Conservation (phyloP, 345 rosid genomes). For the Brassica juncea region DNA sequence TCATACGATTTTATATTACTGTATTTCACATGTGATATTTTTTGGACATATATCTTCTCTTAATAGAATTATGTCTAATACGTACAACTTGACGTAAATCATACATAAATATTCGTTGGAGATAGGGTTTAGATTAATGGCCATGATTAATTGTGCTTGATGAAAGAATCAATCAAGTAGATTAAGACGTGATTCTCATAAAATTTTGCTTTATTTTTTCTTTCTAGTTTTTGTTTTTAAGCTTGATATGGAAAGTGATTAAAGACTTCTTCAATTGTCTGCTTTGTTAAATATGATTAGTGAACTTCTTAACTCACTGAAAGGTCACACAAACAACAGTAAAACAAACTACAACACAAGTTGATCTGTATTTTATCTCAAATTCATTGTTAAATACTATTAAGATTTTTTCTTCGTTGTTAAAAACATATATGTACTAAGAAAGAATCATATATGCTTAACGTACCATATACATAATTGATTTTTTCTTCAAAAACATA, state of each 20-base stretch:
- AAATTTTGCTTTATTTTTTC: slow-evolving; percentile 38
- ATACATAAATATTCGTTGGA: slow-evolving; percentile 20
- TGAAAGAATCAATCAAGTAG: slow-evolving; percentile 35
- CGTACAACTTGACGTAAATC: not conserved
- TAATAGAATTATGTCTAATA: not conserved
- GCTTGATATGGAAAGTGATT: slow-evolving; percentile 36
- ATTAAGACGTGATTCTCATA: slow-evolving; percentile 36
- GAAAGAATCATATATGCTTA: not conserved
- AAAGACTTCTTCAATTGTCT: slow-evolving; percentile 38
- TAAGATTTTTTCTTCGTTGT: not conserved
- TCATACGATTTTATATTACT: not conserved
- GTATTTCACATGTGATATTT: not conserved
- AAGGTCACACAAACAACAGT: slow-evolving; percentile 33
- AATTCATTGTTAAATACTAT: slow-evolving; percentile 23
- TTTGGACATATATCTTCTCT: not conserved
- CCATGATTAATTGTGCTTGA: slow-evolving; percentile 34
- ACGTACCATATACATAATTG: not conserved
- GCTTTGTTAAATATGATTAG: slow-evolving; percentile 39
- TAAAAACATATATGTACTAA: not conserved
- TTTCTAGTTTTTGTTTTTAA: slow-evolving; percentile 36
- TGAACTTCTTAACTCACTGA: slow-evolving; percentile 34
- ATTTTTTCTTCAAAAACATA: not conserved
- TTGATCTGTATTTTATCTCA: slow-evolving; percentile 16
- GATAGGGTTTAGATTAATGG: slow-evolving; percentile 35
- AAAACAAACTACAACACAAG: not conserved